These are phyloP conservation scores for Cladosporium sp. DNA, from an alignment of 2,329 filamentous ascomycete genomes.

Conservation along the genomic window DNA sequence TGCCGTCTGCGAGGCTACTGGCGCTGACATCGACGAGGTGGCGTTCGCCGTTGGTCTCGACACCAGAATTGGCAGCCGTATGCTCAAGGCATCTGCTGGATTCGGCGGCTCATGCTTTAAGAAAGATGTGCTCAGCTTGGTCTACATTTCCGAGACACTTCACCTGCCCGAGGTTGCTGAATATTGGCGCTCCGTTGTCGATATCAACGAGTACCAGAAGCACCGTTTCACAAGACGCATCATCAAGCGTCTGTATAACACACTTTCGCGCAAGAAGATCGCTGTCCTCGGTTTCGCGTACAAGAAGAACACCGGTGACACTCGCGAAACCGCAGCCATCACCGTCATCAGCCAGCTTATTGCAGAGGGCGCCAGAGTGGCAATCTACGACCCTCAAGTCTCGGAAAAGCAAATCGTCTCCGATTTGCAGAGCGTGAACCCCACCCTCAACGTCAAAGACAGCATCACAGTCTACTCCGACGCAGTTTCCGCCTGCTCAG, in stretches of 20 bases:
- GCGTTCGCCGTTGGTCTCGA: constrained; percentile 51
- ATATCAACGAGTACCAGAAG: constrained; percentile 70
- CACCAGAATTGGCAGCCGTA: constrained; percentile 64
- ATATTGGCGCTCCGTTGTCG: constrained; percentile 69
- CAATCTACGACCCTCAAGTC: constrained; percentile 59
- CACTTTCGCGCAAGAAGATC: constrained; percentile 64
- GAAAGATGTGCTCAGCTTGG: constrained; percentile 69
- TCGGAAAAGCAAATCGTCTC: constrained; percentile 27
- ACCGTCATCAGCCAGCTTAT: constrained; percentile 62
- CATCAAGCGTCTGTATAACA: constrained; percentile 62
- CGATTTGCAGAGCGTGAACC: constrained; percentile 22
- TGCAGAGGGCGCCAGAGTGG: constrained; percentile 54
- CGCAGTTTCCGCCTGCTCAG: constrained; percentile 28
- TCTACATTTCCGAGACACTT: constrained; percentile 68
- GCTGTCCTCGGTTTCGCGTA: constrained; percentile 68
- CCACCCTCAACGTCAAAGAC: constrained; percentile 18
- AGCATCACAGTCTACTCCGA: constrained; percentile 24
- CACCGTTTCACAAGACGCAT: constrained; percentile 63
- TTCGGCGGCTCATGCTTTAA: constrained; percentile 77
- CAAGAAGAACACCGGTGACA: constrained; percentile 73
- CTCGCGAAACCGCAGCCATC: constrained; percentile 63
- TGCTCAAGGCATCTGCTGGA: constrained; percentile 67
- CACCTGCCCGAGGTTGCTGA: constrained; percentile 65
- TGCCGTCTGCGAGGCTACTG: constrained; percentile 69
- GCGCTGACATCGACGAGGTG: constrained; percentile 70